Conservation (phyloP, 257 asterid genomes). For the Verbena officinalis region DNA sequence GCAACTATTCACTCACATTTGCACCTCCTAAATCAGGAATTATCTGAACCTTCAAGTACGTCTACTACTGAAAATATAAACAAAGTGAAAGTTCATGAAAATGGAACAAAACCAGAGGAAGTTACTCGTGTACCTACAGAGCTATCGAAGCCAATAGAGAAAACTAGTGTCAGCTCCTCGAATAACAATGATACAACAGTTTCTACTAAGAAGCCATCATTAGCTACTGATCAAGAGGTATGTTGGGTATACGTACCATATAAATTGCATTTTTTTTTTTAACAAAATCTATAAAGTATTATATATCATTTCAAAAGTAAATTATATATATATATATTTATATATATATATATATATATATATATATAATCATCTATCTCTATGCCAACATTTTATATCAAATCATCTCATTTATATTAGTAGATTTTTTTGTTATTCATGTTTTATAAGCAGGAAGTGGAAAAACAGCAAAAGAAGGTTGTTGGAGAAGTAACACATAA, state of each 20-base stretch:
- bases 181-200: constrained; percentile 4
- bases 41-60: no score
- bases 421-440: neutral
- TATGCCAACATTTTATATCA: no score
- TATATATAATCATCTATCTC: no score
- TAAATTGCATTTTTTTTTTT: no score
- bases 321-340: no score
- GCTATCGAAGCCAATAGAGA: constrained; percentile 16
- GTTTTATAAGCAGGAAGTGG: constrained; percentile 21
- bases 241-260: no score
- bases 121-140: constrained; percentile 10
- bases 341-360: no score
- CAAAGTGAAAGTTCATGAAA: constrained; percentile 20
- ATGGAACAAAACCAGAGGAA: constrained; percentile 19
- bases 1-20: no score
- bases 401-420: neutral
- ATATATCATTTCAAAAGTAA: no score
- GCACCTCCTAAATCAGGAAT: no score
- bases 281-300: no score
- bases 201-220: neutral
- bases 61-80: no score
- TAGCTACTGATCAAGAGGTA: constrained; percentile 22
- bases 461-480: constrained; percentile 21
- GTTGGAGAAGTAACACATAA: constrained; percentile 13
- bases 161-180: constrained; percentile 22